These are phyloP conservation scores for Phalaenopsis equestris DNA, from an alignment of 106 monocot species.

Conservation along the genomic window DNA sequence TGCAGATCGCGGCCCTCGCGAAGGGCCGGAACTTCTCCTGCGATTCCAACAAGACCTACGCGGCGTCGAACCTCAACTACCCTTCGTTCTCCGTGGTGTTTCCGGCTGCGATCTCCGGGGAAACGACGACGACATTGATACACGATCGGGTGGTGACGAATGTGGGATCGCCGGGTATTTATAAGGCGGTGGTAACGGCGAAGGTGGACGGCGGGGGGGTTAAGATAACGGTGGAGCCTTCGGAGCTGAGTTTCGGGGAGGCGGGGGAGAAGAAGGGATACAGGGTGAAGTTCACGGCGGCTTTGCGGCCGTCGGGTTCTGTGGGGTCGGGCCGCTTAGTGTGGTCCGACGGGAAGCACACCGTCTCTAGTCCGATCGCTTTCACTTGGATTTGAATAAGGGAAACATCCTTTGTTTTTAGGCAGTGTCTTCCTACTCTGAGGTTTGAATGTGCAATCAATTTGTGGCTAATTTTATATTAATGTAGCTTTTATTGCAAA, in stretches of 20 bases:
- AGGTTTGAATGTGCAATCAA: too few relatives aligned
- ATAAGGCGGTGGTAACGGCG: constrained; percentile 32
- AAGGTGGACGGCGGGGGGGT: constrained; percentile 24
- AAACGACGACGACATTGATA: constrained; percentile 30
- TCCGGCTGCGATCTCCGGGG: constrained; percentile 20
- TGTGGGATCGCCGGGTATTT: constrained; percentile 41
- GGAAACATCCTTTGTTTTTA: too few relatives aligned
- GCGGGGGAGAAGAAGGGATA: constrained; percentile 67
- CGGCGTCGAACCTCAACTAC: constrained; percentile 61
- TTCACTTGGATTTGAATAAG: constrained; percentile 61
- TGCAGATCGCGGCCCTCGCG: constrained; percentile 40
- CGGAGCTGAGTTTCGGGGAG: constrained; percentile 42
- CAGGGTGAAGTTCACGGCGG: constrained; percentile 57
- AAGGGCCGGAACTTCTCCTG: constrained; percentile 40
- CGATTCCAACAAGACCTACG: constrained; percentile 24
- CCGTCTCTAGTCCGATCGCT: constrained; percentile 72
- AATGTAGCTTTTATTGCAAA: too few relatives aligned
- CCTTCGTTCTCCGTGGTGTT: constrained; percentile 80
- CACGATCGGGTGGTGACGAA: constrained; percentile 49
- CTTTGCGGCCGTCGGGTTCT: constrained; percentile 59
- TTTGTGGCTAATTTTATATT: too few relatives aligned
- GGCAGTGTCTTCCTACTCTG: too few relatives aligned
- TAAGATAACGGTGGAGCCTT: constrained; percentile 52
- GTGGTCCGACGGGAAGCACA: constrained; percentile 79
- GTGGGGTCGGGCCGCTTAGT: constrained; percentile 47